Conservation (phyloP, 1,139 yeast genomes). For the Taiozyma sp. region DNA sequence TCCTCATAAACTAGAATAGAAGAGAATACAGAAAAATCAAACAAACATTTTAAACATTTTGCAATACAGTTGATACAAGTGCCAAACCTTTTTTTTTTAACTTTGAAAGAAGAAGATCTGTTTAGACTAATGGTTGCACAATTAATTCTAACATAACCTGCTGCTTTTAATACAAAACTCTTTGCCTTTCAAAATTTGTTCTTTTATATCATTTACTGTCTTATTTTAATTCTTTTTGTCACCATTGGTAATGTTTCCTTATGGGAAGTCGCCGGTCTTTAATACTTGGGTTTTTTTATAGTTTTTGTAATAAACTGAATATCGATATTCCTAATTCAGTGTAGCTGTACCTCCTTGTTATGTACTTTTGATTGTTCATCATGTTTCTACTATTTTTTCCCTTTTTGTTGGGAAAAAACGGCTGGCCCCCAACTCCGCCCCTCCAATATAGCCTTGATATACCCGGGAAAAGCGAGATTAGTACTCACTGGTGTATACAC, state of each 20-base stretch:
- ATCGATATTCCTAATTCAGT: not conserved
- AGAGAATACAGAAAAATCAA: not conserved
- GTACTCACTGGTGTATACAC: no score
- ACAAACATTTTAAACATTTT: not conserved
- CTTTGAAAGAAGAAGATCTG: not conserved
- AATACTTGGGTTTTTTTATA: slow-evolving; percentile 6
- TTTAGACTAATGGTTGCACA: not conserved
- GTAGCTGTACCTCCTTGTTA: not conserved
- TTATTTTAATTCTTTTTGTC: not conserved
- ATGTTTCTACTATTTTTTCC: no score
- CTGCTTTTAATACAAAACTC: slow-evolving; percentile 1
- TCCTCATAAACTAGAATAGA: not conserved
- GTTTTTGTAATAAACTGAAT: not conserved
- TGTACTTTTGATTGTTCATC: not conserved
- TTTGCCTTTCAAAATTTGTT: slow-evolving; percentile 1
- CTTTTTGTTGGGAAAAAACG: no score
- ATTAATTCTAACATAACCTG: not conserved
- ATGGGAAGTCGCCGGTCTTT: not conserved
- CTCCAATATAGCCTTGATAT: no score
- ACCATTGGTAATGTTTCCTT: not conserved
- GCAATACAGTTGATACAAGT: not conserved
- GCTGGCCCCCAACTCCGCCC: no score
- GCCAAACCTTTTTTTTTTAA: not conserved
- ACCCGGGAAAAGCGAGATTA: no score
- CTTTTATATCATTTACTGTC: slow-evolving; percentile 5